A percentile compares a stretch with the other conserved stretches of the same genome.
Conservation (phyloP, 306 rosid species). For the Trifolium fragiferum region DNA sequence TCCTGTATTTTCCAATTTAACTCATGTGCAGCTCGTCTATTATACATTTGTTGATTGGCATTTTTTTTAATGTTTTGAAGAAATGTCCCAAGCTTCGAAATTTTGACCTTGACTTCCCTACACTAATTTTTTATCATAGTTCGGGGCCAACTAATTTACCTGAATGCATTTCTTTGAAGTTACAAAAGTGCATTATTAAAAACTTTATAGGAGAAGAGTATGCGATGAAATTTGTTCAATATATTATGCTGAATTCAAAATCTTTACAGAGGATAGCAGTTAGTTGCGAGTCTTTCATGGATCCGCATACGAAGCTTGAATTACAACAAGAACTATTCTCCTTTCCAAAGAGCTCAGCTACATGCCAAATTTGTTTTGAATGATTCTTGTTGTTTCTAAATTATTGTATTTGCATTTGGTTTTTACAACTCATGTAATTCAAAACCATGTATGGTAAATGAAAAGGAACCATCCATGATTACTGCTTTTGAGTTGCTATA, state of each 20-base stretch:
- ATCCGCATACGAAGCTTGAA: no score
- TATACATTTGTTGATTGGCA: background rate
- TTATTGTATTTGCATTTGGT: no score
- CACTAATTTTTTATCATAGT: no score
- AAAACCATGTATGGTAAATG: no score
- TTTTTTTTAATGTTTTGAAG: background rate
- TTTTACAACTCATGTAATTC: no score
- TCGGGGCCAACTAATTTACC: no score
- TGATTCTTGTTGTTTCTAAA: no score
- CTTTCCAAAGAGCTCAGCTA: no score
- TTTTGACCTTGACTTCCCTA: background rate
- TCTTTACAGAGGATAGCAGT: background rate
- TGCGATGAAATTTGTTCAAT: background rate
- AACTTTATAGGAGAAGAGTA: background rate
- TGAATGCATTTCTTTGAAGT: background rate
- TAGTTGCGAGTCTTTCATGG: background rate
- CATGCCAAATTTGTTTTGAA: no score
- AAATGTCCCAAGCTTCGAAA: background rate
- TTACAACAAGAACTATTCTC: no score
- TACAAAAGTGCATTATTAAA: background rate
- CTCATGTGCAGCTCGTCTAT: background rate
- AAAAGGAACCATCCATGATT: no score
- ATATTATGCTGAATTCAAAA: background rate
- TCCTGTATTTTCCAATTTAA: background rate
- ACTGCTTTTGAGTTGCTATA: no score